Conservation (phyloP, 2,329 filamentous ascomycete species). For the Pseudopithomyces chartarum region DNA sequence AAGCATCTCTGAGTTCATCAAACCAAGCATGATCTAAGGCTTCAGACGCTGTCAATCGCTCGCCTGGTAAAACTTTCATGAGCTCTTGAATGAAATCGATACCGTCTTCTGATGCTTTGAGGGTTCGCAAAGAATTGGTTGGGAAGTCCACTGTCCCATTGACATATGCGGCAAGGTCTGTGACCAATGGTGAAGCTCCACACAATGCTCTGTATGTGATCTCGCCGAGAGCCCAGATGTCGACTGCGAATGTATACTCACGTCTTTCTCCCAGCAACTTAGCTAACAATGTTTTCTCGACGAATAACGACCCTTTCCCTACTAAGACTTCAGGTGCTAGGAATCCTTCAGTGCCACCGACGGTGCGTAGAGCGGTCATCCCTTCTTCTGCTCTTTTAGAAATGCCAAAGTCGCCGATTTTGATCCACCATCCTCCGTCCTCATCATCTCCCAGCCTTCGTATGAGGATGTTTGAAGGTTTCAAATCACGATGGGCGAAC, state of each 20-base stretch:
- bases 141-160: neutral
- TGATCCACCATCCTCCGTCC: conserved; percentile 45
- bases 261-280: neutral
- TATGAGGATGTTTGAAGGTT: conserved; percentile 48
- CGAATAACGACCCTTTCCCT: neutral
- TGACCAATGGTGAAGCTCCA: neutral
- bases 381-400: conserved; percentile 30
- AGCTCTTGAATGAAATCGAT: neutral
- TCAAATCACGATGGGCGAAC: conserved; percentile 47
- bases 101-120: neutral
- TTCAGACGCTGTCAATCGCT: conserved; percentile 3
- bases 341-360: conserved; percentile 17
- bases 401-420: conserved; percentile 49
- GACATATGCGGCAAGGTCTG: neutral
- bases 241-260: conserved; percentile 11
- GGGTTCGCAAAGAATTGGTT: neutral
- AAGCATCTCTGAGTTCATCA: neutral
- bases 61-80: neutral
- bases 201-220: neutral
- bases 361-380: conserved; percentile 5
- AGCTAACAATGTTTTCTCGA: neutral
- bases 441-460: conserved; percentile 7
- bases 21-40: neutral
- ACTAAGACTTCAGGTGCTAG: conserved; percentile 19
- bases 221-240: conserved; percentile 23